Percentiles rank a stretch among this genome's conserved stretches.
phyloP scores from a whole-genome alignment of 2,329 filamentous ascomycete genomes.

The Geosmithia putterillii region DNA sequence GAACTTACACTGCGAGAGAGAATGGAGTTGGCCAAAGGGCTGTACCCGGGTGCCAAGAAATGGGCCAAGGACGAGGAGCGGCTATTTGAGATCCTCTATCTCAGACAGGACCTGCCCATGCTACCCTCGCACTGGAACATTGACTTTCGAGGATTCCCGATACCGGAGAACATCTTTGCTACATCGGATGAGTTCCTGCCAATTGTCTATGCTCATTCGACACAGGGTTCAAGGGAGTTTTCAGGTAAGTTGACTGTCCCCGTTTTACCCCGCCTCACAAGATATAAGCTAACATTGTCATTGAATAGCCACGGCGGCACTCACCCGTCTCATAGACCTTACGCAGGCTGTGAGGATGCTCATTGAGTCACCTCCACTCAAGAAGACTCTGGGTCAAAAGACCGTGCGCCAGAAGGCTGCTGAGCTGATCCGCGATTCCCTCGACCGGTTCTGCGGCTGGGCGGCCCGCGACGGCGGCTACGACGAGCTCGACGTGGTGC shows the following conservation, averaged over 20 bases:
- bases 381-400: constrained; percentile 7
- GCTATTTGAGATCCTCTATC: constrained; percentile 27
- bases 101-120: constrained; percentile 26
- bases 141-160: constrained; percentile 26
- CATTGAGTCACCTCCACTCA: constrained; percentile 19
- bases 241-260: constrained; percentile 13
- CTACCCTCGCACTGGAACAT: constrained; percentile 26
- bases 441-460: constrained; percentile 25
- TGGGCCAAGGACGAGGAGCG: constrained; percentile 39
- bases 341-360: constrained; percentile 19
- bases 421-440: constrained; percentile 17
- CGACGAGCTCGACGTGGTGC: constrained; percentile 17
- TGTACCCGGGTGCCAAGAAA: constrained; percentile 27
- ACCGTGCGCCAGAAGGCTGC: constrained; percentile 8
- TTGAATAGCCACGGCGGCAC: constrained; percentile 21
- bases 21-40: constrained; percentile 29
- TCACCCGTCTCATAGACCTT: constrained; percentile 26
- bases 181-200: constrained; percentile 16
- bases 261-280: too few species aligned
- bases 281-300: background rate
- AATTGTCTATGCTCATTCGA: constrained; percentile 22
- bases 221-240: constrained; percentile 20
- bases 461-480: constrained; percentile 27
- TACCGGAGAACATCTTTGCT: constrained; percentile 22
- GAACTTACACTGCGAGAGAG: constrained; percentile 11